A percentile compares a stretch with the other conserved stretches of the same genome.
These are phyloP conservation scores for Kodamaea sagamina DNA, from an alignment of 805 yeast species.

Conservation along the genomic window DNA sequence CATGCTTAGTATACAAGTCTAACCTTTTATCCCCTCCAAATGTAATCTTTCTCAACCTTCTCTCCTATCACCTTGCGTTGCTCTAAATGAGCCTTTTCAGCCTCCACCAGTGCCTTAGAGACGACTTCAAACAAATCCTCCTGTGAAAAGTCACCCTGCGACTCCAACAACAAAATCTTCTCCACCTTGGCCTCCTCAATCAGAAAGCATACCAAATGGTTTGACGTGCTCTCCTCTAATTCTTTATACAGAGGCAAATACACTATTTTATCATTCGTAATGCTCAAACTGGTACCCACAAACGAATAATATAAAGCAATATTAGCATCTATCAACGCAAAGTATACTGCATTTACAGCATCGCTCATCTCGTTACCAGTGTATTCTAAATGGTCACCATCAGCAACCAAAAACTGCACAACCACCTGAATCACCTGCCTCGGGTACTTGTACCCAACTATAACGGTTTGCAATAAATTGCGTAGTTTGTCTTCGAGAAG, in stretches of 20 bases:
- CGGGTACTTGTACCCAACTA: constrained; percentile 69
- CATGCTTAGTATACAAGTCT: constrained; percentile 1
- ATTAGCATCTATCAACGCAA: constrained; percentile 82
- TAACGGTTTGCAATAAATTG: constrained; percentile 57
- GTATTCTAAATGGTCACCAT: constrained; percentile 23
- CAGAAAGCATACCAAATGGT: constrained; percentile 66
- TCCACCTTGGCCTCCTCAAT: constrained; percentile 51
- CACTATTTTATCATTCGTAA: constrained; percentile 29
- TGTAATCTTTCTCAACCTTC: constrained; percentile 54
- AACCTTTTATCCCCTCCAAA: constrained; percentile 47
- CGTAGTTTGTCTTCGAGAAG: constrained; percentile 70
- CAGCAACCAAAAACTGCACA: constrained; percentile 41
- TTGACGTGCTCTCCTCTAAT: constrained; percentile 49
- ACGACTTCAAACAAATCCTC: constrained; percentile 53
- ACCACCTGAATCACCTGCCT: constrained; percentile 58
- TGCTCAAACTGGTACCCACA: constrained; percentile 54
- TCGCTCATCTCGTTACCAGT: constrained; percentile 59
- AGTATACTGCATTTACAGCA: constrained; percentile 68
- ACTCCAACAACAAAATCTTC: constrained; percentile 67
- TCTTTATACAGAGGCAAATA: constrained; percentile 50
- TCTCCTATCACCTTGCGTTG: constrained; percentile 49
- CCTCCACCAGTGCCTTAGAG: constrained; percentile 51
- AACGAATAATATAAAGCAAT: constrained; percentile 67
- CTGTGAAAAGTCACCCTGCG: constrained; percentile 68
- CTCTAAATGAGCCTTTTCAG: constrained; percentile 47